A percentile compares a stretch with the other conserved stretches of the same genome.
These are phyloP conservation scores for Colletotrichum sp. DNA, from an alignment of 2,329 filamentous ascomycete genomes.

Conservation along the genomic window DNA sequence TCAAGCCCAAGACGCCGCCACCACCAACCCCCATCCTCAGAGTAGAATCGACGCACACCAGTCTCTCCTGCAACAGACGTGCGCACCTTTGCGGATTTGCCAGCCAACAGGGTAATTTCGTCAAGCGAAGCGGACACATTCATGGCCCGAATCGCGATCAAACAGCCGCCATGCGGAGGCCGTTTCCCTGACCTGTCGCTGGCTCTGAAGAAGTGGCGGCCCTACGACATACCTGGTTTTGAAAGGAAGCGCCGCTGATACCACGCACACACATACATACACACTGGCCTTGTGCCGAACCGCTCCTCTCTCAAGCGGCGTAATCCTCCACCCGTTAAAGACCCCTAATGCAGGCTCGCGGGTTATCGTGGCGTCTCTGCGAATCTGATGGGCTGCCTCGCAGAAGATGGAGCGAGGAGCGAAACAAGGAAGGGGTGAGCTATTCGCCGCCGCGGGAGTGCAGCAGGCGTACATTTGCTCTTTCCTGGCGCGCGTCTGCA, in stretches of 20 bases:
- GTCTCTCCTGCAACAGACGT: background rate
- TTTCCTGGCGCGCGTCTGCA: background rate
- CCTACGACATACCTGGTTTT: background rate
- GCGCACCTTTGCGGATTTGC: background rate
- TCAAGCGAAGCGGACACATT: background rate
- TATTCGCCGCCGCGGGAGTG: background rate
- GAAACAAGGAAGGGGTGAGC: background rate
- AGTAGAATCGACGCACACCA: background rate
- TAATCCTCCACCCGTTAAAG: background rate
- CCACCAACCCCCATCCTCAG: background rate
- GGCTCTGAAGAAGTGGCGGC: background rate
- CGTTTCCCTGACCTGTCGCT: conserved; percentile 8
- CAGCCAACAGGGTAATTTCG: conserved; percentile 20
- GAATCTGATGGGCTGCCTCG: background rate
- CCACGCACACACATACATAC: background rate
- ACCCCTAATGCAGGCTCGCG: background rate
- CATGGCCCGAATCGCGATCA: conserved; percentile 10
- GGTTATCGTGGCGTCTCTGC: background rate
- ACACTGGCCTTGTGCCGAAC: background rate
- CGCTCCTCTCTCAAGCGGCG: background rate
- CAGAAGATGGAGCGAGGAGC: background rate
- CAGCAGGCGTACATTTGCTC: background rate
- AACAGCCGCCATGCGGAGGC: conserved; percentile 10
- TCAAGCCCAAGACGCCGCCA: background rate
- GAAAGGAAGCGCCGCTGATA: background rate